A percentile compares a stretch with the other conserved stretches of the same genome.
These are phyloP conservation scores for Scedosporium boydii DNA, from an alignment of 2,329 filamentous ascomycete genomes.

Conservation along the genomic window DNA sequence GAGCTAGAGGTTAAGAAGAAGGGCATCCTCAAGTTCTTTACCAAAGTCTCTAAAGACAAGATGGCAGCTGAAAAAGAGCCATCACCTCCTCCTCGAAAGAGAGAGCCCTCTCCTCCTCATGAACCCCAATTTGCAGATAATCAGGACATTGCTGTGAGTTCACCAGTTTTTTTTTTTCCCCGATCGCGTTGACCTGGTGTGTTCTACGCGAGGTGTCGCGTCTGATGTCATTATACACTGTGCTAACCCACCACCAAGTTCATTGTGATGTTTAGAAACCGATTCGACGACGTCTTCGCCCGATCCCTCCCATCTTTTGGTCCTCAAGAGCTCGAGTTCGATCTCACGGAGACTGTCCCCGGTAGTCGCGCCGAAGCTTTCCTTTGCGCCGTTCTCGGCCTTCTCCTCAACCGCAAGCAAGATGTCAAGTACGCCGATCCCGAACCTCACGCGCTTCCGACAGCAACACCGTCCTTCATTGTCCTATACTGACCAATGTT, in stretches of 20 bases:
- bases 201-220: conserved; percentile 42
- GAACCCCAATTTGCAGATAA: conserved; percentile 87
- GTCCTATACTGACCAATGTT: conserved; percentile 12
- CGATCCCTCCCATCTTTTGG: conserved; percentile 83
- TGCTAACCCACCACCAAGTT: conserved; percentile 52
- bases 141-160: conserved; percentile 80
- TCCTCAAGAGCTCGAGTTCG: conserved; percentile 88
- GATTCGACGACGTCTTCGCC: conserved; percentile 83
- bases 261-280: conserved; percentile 94
- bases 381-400: conserved; percentile 76
- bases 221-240: conserved; percentile 21
- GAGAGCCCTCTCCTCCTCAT: conserved; percentile 80
- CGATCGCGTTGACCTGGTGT: conserved; percentile 23
- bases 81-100: conserved; percentile 62
- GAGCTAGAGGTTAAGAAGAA: conserved; percentile 44
- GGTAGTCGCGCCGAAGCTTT: conserved; percentile 81
- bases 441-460: neutral
- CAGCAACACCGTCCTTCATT: neutral
- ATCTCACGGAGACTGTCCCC: conserved; percentile 66
- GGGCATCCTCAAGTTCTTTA: conserved; percentile 58
- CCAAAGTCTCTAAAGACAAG: conserved; percentile 20
- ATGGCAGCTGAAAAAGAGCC: conserved; percentile 41
- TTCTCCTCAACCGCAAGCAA: conserved; percentile 94
- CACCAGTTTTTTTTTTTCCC: conserved; percentile 7
- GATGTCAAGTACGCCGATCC: conserved; percentile 75